Percentiles rank a stretch among this genome's conserved stretches.
Evolutionary conservation across 2,329 filamentous ascomycete genomes (phyloP).

Genomic region (Botryotinia calthae): DNA sequence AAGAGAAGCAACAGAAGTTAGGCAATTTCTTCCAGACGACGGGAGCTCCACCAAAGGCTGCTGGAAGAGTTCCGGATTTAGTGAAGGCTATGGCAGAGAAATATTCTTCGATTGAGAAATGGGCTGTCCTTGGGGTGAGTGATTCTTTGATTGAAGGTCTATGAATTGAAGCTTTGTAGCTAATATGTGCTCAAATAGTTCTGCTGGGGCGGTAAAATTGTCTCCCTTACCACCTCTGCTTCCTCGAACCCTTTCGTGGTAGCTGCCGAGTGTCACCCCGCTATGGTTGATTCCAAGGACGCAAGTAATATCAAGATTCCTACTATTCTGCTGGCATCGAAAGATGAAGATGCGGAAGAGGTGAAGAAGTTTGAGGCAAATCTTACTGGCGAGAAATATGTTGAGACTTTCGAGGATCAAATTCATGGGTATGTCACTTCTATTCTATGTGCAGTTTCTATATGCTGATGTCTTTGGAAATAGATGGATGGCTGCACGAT

Average conservation of each 20-base stretch:
- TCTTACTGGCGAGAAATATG: constrained; percentile 44
- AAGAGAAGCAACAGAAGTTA: constrained; percentile 61
- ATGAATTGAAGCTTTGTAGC: neutral
- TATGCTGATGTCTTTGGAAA: neutral
- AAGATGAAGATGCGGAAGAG: constrained; percentile 54
- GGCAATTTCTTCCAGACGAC: constrained; percentile 52
- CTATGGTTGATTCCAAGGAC: constrained; percentile 63
- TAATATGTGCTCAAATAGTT: constrained; percentile 25
- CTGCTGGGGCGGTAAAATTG: constrained; percentile 40
- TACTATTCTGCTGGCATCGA: constrained; percentile 61
- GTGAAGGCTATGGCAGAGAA: constrained; percentile 46
- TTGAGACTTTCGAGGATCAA: constrained; percentile 51
- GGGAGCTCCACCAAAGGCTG: constrained; percentile 38
- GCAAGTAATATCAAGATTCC: constrained; percentile 60
- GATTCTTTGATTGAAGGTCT: neutral
- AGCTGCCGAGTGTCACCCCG: constrained; percentile 55
- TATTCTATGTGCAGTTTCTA: neutral
- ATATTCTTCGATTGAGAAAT: constrained; percentile 53
- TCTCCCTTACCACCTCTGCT: constrained; percentile 28
- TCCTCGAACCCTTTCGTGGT: constrained; percentile 48
- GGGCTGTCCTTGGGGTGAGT: constrained; percentile 34
- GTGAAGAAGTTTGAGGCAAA: constrained; percentile 46
- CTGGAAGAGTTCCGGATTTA: constrained; percentile 53
- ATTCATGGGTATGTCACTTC: constrained; percentile 45
- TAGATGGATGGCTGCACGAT: constrained; percentile 54